phyloP scores from a whole-genome alignment of 371 early-diverging fungal genomes.

The Mucor velutinosus region DNA sequence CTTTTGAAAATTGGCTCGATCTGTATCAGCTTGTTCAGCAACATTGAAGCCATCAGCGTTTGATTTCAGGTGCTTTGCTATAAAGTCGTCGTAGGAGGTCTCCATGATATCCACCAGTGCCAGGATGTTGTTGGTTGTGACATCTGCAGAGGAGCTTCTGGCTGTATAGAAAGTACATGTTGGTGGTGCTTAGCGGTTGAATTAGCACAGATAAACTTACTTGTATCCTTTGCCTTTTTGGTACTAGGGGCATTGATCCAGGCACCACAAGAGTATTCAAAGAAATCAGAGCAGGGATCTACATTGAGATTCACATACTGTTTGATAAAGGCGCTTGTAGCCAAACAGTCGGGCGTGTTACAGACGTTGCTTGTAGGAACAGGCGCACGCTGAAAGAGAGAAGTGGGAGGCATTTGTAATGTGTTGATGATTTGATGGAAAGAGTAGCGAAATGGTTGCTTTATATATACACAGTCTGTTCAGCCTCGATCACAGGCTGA shows the following conservation, averaged over 20 bases:
- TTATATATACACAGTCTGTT: not conserved
- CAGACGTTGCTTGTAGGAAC: slow-evolving; percentile 26
- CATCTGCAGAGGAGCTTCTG: not conserved
- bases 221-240: slow-evolving; percentile 34
- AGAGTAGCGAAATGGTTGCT: not conserved
- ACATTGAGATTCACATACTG: slow-evolving; percentile 30
- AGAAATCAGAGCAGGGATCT: slow-evolving; percentile 48
- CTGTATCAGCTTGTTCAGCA: slow-evolving; percentile 17
- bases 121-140: not conserved
- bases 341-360: slow-evolving; percentile 45
- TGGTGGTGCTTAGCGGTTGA: not conserved
- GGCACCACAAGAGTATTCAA: slow-evolving; percentile 48
- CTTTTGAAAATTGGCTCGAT: slow-evolving; percentile 42
- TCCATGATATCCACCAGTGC: slow-evolving; percentile 10
- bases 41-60: slow-evolving; percentile 10
- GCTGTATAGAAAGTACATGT: not conserved
- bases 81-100: slow-evolving; percentile 17
- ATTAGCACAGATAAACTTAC: not conserved
- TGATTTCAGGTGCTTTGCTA: slow-evolving; percentile 6
- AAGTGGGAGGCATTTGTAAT: not conserved
- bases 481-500: not conserved
- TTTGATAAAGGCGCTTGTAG: slow-evolving; percentile 39
- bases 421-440: not conserved
- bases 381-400: slow-evolving; percentile 3
- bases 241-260: slow-evolving; percentile 27